phyloP scores from a whole-genome alignment of 2,329 filamentous ascomycete genomes.

The Pleoardoris graminearum region DNA sequence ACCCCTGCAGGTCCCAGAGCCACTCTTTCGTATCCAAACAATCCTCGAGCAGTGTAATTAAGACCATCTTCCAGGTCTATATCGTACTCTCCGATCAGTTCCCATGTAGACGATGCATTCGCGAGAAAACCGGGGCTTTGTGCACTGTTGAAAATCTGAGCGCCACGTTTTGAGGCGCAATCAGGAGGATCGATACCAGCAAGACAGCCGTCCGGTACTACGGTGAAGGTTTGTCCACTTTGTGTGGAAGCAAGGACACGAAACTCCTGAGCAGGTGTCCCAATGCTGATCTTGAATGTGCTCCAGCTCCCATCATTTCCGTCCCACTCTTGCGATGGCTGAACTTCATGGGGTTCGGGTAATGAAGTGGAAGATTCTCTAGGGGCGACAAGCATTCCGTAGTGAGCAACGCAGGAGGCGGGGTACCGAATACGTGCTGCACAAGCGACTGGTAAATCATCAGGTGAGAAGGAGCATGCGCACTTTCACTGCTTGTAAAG shows the following conservation, averaged over 20 bases:
- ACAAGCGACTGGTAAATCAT: too few relatives aligned
- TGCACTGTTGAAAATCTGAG: slow-evolving; percentile 33
- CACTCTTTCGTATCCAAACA: slow-evolving; percentile 41
- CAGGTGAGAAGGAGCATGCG: too few relatives aligned
- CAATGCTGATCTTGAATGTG: slow-evolving; percentile 47
- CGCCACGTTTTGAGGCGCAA: slow-evolving; percentile 36
- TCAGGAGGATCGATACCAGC: slow-evolving; percentile 30
- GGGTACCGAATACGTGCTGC: too few relatives aligned
- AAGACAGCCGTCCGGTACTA: slow-evolving; percentile 42
- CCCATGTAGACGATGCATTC: slow-evolving; percentile 37
- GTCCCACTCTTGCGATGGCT: slow-evolving; percentile 41
- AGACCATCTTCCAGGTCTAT: slow-evolving; percentile 36
- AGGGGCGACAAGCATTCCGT: slow-evolving; percentile 26
- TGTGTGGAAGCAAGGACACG: slow-evolving; percentile 43
- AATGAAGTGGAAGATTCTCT: slow-evolving; percentile 18
- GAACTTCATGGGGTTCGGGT: slow-evolving; percentile 36
- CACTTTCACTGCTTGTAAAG: too few relatives aligned
- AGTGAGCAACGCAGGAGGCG: slow-evolving; percentile 10
- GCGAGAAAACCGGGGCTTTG: slow-evolving; percentile 39
- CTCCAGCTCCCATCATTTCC: slow-evolving; percentile 50
- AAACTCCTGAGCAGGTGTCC: slow-evolving; percentile 46
- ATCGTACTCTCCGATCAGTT: slow-evolving; percentile 37
- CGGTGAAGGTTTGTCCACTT: slow-evolving; percentile 34
- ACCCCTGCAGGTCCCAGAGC: slow-evolving; percentile 29
- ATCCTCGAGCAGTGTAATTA: slow-evolving; percentile 29